Base-by-base conservation (phyloP, 2,329 filamentous ascomycete genomes). In the Pyrenochaeta sp. region DNA sequence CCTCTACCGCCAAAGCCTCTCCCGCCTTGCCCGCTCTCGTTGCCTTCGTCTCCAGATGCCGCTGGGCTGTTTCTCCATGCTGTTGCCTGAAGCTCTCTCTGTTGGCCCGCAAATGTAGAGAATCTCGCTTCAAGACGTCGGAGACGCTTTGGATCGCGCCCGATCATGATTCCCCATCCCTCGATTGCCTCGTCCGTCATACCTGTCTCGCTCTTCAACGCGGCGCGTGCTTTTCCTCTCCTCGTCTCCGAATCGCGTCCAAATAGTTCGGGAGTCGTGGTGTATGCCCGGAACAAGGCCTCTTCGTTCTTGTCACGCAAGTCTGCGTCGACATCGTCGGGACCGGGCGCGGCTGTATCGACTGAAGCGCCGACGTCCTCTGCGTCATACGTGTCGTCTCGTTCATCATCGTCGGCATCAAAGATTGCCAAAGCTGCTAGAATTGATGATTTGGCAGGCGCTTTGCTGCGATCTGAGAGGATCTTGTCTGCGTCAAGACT, bases 131-230 rank as follows among this genome's bases (percentile, higher is more conserved):
- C 89, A 29, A 97, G 73, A 42, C 82, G 79, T 43, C 83, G 81
- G 67, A 87, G 76, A 47, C 86, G 81, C 59, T 83, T 81, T 1
- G 88, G 81, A 58, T 93, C 87, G 21, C 92, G 81, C 9, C 77
- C 75, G 6, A 96, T 73, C 89, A 97, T 96, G 35, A 96, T 75
- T 0, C 83, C 90, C 92, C 93, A 99, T 4, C 94, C 94, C 71
- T 97, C 94, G 22, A 99, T 87, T 3, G 88, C 86, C 71, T 97
- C 93, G 58, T 97, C 92, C 0, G 90, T 91, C 90, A 96, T 90
- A 3, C 87, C 87, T 1, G 90, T 96, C 47, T 91, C 85, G 15
- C 81, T 80, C 56, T 86, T 88, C 35, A 99, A 68, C 22, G 81
- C 81, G 6, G 70, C 72, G 26, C 94, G 80, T 1, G 80, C 74